phyloP scores from a whole-genome alignment of 2,329 filamentous ascomycete species.

The Claviceps sp. region DNA sequence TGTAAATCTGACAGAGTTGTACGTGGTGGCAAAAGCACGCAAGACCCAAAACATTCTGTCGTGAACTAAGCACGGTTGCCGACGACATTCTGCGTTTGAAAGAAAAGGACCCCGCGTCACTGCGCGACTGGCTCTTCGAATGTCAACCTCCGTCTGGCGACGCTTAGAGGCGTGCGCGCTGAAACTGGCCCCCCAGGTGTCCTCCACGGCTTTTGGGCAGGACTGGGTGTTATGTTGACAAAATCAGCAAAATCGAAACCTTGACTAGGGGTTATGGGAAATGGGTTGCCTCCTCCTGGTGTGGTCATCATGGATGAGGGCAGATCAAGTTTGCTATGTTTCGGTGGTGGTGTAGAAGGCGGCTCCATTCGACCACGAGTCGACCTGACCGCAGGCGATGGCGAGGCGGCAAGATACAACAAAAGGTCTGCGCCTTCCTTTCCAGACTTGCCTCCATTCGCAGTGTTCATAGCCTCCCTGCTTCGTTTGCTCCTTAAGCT shows the following conservation, averaged over 20 bases:
- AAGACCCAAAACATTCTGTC: neutral
- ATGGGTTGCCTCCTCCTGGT: constrained; percentile 55
- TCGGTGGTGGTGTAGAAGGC: constrained; percentile 64
- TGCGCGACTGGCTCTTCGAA: constrained; percentile 52
- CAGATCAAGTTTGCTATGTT: constrained; percentile 50
- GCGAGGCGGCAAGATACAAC: constrained; percentile 79
- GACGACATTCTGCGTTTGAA: neutral
- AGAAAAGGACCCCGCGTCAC: constrained; percentile 1
- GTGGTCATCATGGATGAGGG: constrained; percentile 86
- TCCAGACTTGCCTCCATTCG: constrained; percentile 43
- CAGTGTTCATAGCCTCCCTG: constrained; percentile 30
- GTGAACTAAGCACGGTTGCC: neutral
- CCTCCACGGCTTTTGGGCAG: constrained; percentile 80
- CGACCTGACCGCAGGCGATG: constrained; percentile 60
- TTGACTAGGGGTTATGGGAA: constrained; percentile 68
- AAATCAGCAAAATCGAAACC: constrained; percentile 91
- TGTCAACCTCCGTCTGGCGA: constrained; percentile 63
- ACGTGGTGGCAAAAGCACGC: neutral
- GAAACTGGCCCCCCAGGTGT: constrained; percentile 52
- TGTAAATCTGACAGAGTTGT: neutral
- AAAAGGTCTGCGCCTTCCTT: constrained; percentile 74
- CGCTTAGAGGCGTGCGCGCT: constrained; percentile 45
- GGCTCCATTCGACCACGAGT: constrained; percentile 43
- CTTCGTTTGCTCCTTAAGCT: constrained; percentile 31
- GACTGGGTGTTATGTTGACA: constrained; percentile 92